Evolutionary conservation across 441 rosid genomes (phyloP).

Genomic region (Arabidopsis lyrata): DNA sequence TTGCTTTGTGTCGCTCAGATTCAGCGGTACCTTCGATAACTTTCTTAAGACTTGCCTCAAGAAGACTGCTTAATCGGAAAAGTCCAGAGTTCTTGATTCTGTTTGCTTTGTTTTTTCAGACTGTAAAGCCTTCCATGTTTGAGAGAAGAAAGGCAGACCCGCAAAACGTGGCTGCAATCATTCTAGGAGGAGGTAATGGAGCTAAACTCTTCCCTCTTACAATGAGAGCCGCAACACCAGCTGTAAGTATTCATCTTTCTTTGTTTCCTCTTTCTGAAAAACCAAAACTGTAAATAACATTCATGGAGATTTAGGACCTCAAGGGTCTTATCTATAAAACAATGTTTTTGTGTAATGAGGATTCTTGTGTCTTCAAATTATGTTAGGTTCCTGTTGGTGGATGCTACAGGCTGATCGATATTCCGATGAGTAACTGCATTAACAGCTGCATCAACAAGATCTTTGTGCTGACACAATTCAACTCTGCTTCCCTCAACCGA

Average conservation of each 20-base stretch:
- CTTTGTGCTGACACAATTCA: conserved; percentile 88
- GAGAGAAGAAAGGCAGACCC: conserved; percentile 76
- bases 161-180: conserved; percentile 82
- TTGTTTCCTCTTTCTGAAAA: neutral
- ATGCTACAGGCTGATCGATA: conserved; percentile 87
- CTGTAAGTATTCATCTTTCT: conserved; percentile 56
- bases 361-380: neutral
- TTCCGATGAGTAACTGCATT: conserved; percentile 97
- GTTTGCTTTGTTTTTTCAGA: conserved; percentile 44
- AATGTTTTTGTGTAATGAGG: neutral
- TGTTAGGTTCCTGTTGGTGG: conserved; percentile 92
- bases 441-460: conserved; percentile 95
- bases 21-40: neutral
- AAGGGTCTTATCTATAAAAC: neutral
- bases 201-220: conserved; percentile 92
- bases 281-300: neutral
- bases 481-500: conserved; percentile 92
- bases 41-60: neutral
- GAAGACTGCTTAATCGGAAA: neutral
- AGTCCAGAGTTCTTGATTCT: conserved; percentile 15
- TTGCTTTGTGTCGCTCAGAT: neutral
- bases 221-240: conserved; percentile 86
- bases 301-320: conserved; percentile 23
- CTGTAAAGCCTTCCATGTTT: conserved; percentile 52
- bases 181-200: conserved; percentile 96